Evolutionary conservation across 176 grass and related monocot genomes (phyloP), one percentile per base, ranked within the genome.

Genomic region (Aegilops tauschii): DNA sequence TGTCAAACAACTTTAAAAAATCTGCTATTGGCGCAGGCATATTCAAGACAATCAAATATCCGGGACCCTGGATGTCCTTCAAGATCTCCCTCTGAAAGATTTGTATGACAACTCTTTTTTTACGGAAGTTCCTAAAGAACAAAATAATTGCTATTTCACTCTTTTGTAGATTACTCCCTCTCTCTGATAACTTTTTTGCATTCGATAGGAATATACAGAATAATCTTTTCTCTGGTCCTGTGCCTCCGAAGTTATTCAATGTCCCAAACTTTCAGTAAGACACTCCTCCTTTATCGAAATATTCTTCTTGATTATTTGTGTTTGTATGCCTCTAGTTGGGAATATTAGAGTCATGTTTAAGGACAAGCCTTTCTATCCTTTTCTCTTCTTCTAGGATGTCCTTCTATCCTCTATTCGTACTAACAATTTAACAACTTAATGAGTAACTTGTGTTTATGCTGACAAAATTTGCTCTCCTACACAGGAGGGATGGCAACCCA

Each of bases 401-500:
- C 54, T 59, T 59, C 27, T 61, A 31, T 79, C 61, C 25, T 65
- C 30, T 13, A 76, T n/a, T 28, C 5, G 21, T 29, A 14, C 64
- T 40, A 40, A 5, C n/a, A 66, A 67, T 40, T 47, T 9, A 54
- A 76, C 39, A 76, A 54, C 21, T 73, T 74, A 14, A 34, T 81
- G 20, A 75, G 17, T n/a, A 65, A 56, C 4, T 56, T 66, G 49
- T 16, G 16, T 45, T 76, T 65, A 71, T 88, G 64, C 44, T 87
- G 32, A 89, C 86, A 47, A 87, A 84, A 76, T 80, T 78, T 80
- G 80, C 50, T 90, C 29, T 88, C 36, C 28, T 80, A 34, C 77
- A 39, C 94, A 99, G 97, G 87, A 94, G 87, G 88, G 97, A 97
- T 87, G 97, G 97, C 42, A 99, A 99, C 64, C 97, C 97, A 85